Evolutionary conservation across 2,329 filamentous ascomycete genomes (phyloP).

Genomic region (Pestalotiopsis sp.): DNA sequence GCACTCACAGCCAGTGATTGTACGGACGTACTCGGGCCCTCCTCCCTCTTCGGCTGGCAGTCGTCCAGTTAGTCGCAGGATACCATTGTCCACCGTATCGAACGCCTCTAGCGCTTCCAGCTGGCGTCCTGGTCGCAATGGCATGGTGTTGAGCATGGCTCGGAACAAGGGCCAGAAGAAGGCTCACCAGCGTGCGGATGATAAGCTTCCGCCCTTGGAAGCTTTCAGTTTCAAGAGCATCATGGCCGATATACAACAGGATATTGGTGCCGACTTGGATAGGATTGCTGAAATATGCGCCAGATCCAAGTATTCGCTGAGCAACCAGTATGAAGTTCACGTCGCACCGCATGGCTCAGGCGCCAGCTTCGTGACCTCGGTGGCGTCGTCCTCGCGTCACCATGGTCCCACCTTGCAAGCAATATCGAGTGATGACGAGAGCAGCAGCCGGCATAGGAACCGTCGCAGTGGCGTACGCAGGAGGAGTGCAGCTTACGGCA

Average conservation of each 20-base stretch:
- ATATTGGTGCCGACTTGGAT: slow-evolving; percentile 62
- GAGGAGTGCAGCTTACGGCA: slow-evolving; percentile 61
- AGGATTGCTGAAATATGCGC: slow-evolving; percentile 70
- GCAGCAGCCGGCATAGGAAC: slow-evolving; percentile 38
- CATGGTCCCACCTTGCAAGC: slow-evolving; percentile 60
- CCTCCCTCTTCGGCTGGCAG: slow-evolving; percentile 33
- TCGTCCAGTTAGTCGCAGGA: slow-evolving; percentile 32
- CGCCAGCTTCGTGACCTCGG: slow-evolving; percentile 42
- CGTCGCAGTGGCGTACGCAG: slow-evolving; percentile 45
- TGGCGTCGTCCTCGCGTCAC: slow-evolving; percentile 26
- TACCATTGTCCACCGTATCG: slow-evolving; percentile 29
- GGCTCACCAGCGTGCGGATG: slow-evolving; percentile 26
- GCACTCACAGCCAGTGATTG: slow-evolving; percentile 67
- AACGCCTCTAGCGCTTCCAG: slow-evolving; percentile 24
- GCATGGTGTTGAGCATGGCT: slow-evolving; percentile 45
- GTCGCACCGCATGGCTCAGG: slow-evolving; percentile 64
- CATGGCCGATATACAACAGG: slow-evolving; percentile 57
- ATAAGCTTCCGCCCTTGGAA: slow-evolving; percentile 61
- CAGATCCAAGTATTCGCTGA: slow-evolving; percentile 64
- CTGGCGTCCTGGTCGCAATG: slow-evolving; percentile 37
- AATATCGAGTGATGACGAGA: slow-evolving; percentile 59
- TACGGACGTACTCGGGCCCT: slow-evolving; percentile 63
- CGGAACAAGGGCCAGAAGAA: slow-evolving; percentile 45
- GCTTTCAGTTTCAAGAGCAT: slow-evolving; percentile 69
- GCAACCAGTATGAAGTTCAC: slow-evolving; percentile 69